A percentile compares a stretch with the other conserved stretches of the same genome.
Evolutionary conservation across 2,329 filamentous ascomycete genomes (phyloP).

Genomic region (Colletotrichum liaoningense): DNA sequence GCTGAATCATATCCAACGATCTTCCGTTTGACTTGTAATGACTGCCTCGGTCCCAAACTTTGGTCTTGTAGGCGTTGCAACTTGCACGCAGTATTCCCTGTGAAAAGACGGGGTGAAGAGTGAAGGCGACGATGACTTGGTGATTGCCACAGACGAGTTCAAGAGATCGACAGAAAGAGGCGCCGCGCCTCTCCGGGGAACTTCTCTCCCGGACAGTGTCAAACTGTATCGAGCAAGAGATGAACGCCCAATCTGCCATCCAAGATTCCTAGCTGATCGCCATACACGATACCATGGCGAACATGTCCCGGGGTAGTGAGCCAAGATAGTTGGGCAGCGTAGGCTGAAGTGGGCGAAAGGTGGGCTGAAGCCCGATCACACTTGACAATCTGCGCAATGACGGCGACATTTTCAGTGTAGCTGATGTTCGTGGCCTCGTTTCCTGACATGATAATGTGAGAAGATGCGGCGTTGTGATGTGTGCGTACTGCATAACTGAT

Average conservation of each 20-base stretch:
- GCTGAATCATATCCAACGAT: neutral
- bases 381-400: neutral
- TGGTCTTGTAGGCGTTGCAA: neutral
- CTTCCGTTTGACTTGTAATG: neutral
- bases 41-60: neutral
- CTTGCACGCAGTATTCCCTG: neutral
- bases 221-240: neutral
- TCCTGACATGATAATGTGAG: neutral
- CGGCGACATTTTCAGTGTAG: neutral
- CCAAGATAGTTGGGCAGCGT: neutral
- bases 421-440: neutral
- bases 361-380: neutral
- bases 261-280: neutral
- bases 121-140: neutral
- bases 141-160: neutral
- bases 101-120: neutral
- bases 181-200: neutral
- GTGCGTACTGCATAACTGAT: neutral
- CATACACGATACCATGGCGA: neutral
- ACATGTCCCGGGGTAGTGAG: neutral
- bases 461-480: neutral
- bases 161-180: neutral
- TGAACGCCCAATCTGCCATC: neutral
- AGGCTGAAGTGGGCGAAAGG: neutral
- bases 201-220: neutral